Percentiles rank a stretch among this genome's conserved stretches.
phyloP scores from a whole-genome alignment of 164 flowering plant genomes.

The Akebia trifoliata region DNA sequence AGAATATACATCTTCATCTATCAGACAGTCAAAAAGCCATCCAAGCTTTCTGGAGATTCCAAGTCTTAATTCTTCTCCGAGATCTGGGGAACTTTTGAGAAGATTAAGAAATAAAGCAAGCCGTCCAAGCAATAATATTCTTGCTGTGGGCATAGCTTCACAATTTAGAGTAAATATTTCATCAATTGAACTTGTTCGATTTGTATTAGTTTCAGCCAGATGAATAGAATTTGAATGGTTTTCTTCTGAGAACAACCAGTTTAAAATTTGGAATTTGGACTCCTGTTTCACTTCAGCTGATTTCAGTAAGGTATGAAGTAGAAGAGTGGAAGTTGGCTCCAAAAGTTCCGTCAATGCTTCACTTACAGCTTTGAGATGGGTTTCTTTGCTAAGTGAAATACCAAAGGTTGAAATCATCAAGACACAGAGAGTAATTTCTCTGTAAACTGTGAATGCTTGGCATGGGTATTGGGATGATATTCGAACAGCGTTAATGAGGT shows the following conservation, averaged over 20 bases:
- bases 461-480: slow-evolving; percentile 57
- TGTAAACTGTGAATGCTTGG: slow-evolving; percentile 47
- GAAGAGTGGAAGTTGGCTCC: slow-evolving; percentile 60
- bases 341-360: slow-evolving; percentile 63
- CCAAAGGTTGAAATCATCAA: slow-evolving; percentile 51
- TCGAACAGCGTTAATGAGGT: slow-evolving; percentile 70
- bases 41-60: slow-evolving; percentile 51
- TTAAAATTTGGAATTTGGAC: slow-evolving; percentile 51
- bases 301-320: slow-evolving; percentile 59
- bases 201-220: slow-evolving; percentile 11
- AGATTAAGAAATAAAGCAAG: slow-evolving; percentile 52
- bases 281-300: slow-evolving; percentile 49
- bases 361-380: slow-evolving; percentile 42
- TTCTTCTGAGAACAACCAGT: slow-evolving; percentile 51
- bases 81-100: slow-evolving; percentile 48
- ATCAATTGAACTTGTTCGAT: slow-evolving; percentile 18
- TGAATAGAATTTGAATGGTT: slow-evolving; percentile 9
- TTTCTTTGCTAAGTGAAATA: slow-evolving; percentile 46
- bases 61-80: slow-evolving; percentile 45
- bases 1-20: slow-evolving; percentile 60
- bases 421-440: slow-evolving; percentile 50
- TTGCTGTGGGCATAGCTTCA: slow-evolving; percentile 32
- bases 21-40: slow-evolving; percentile 54
- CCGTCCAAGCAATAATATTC: slow-evolving; percentile 42
- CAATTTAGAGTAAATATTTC: slow-evolving; percentile 38